phyloP scores from a whole-genome alignment of 257 asterid genomes.

The Solanum paucissectum region DNA sequence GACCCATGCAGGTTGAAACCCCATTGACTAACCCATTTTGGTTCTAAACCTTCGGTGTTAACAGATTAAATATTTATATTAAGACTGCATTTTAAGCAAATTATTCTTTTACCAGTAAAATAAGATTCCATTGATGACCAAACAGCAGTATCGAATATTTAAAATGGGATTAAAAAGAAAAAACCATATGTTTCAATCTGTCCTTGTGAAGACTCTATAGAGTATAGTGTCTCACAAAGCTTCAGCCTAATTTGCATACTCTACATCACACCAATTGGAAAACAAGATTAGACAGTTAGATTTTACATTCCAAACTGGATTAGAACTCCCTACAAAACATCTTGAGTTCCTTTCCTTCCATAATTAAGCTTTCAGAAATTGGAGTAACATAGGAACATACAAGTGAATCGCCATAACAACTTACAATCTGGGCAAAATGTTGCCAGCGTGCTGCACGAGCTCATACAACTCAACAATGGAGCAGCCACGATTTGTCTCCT shows the following conservation, averaged over 20 bases:
- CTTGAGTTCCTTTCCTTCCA: neutral
- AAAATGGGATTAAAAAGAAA: neutral
- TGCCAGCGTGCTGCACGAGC: slow-evolving; percentile 99
- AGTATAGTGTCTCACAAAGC: neutral
- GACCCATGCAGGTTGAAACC: neutral
- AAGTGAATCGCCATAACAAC: neutral
- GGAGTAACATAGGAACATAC: neutral
- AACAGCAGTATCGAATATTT: neutral
- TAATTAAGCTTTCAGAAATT: neutral
- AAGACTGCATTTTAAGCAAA: neutral
- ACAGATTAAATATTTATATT: neutral
- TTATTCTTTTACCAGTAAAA: neutral
- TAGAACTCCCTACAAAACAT: neutral
- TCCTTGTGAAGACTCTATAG: neutral
- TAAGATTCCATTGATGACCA: neutral
- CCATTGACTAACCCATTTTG: neutral
- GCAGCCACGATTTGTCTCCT: slow-evolving; percentile 83
- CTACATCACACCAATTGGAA: neutral
- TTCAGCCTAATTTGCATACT: neutral
- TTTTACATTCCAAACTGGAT: neutral
- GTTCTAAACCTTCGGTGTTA: neutral
- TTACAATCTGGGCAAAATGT: slow-evolving; percentile 91
- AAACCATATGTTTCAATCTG: neutral
- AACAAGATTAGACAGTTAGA: neutral
- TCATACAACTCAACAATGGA: slow-evolving; percentile 93